These are phyloP conservation scores for Umbellularia californica DNA, from an alignment of 164 flowering plant species.

Conservation along the genomic window DNA sequence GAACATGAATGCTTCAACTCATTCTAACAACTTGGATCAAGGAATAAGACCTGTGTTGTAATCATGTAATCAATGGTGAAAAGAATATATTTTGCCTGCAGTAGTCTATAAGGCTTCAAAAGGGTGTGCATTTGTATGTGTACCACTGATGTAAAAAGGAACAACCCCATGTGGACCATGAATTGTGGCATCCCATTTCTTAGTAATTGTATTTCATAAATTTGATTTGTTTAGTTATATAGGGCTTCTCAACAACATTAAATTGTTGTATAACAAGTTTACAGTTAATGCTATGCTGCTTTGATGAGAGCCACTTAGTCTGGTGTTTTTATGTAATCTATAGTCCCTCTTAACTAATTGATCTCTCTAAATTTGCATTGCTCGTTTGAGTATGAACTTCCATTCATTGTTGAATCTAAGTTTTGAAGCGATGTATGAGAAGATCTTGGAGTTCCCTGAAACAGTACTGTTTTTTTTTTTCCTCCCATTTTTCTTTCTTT, in stretches of 20 bases:
- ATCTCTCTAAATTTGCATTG: not conserved
- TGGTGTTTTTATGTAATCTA: too few species aligned
- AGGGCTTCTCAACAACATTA: not conserved
- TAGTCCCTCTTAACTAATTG: not conserved
- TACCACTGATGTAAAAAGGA: not conserved
- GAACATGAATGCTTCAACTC: constrained; percentile 65
- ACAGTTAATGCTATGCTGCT: too few species aligned
- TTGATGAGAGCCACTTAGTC: too few species aligned
- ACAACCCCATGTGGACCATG: not conserved
- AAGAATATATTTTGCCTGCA: not conserved
- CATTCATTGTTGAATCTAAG: too few species aligned
- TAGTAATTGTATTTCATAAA: not conserved
- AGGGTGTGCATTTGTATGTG: not conserved
- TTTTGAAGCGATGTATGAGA: too few species aligned
- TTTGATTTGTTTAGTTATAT: not conserved
- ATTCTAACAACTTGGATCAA: constrained; percentile 27
- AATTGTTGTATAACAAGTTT: too few species aligned
- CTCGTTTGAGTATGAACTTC: too few species aligned
- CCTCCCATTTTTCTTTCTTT: too few species aligned
- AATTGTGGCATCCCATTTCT: not conserved
- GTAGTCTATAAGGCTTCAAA: too few species aligned
- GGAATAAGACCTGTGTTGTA: not conserved
- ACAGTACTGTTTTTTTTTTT: too few species aligned
- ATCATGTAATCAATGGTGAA: not conserved
- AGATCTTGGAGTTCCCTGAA: too few species aligned